Evolutionary conservation across 164 flowering plant species (phyloP).

Genomic region (Vitis labrusca): DNA sequence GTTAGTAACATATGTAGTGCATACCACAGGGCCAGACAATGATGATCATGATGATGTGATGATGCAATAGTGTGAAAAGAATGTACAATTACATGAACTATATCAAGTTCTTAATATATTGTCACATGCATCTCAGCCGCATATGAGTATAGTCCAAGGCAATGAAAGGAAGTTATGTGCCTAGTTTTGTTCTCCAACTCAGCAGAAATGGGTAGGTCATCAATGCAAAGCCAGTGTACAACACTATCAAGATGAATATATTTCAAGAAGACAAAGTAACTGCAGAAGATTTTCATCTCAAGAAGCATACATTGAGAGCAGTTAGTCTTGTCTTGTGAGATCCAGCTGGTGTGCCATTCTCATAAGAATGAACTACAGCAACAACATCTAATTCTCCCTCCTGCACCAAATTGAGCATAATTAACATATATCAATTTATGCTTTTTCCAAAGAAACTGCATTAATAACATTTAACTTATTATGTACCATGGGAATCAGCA

Average conservation of each 20-base stretch:
- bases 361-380: conserved; percentile 84
- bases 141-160: neutral
- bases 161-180: no score
- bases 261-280: neutral
- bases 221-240: neutral
- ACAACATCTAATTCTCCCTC: conserved; percentile 83
- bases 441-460: no score
- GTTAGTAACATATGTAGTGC: no score
- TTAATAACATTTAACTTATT: no score
- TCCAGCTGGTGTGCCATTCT: conserved; percentile 72
- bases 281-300: neutral
- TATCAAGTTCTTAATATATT: no score
- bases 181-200: neutral
- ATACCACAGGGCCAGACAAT: no score
- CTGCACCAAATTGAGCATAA: conserved; percentile 25
- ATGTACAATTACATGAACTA: no score
- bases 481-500: neutral
- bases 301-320: conserved; percentile 71
- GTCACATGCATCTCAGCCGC: no score
- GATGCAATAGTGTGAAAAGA: no score
- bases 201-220: neutral
- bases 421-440: neutral
- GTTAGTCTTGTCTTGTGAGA: conserved; percentile 84
- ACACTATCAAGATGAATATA: neutral
- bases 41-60: no score